These are phyloP conservation scores for Colletotrichum tofieldiae DNA, from an alignment of 2,329 filamentous ascomycete genomes.

Conservation along the genomic window DNA sequence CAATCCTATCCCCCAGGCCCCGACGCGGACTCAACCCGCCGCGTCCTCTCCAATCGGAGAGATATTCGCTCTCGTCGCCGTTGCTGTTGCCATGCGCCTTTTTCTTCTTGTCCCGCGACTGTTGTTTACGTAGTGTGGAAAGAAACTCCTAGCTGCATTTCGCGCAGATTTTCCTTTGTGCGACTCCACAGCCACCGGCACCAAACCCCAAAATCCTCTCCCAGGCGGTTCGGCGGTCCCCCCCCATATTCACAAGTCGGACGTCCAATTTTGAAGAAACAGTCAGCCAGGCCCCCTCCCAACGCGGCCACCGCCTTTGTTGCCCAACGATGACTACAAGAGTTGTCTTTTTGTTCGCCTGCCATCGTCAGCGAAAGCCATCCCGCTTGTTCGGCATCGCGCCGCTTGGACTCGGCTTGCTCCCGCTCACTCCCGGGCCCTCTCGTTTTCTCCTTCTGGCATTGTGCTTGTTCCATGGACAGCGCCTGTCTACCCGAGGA, in stretches of 20 bases:
- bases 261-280: not conserved
- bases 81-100: conserved; percentile 6
- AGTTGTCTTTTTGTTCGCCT: not conserved
- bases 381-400: conserved; percentile 7
- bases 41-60: conserved; percentile 12
- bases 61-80: not conserved
- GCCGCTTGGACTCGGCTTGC: not conserved
- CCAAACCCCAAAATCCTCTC: not conserved
- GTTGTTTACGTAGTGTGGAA: not conserved
- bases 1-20: no score
- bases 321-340: not conserved
- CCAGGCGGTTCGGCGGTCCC: not conserved
- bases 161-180: not conserved
- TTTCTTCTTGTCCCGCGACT: not conserved
- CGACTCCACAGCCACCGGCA: conserved; percentile 5
- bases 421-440: not conserved
- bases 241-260: no score
- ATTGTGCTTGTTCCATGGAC: not conserved
- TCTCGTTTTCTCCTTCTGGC: conserved; percentile 8
- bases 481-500: not conserved
- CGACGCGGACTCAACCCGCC: no score
- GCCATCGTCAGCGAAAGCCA: conserved; percentile 12
- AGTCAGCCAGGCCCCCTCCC: not conserved
- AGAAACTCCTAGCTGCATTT: not conserved
- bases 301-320: not conserved